Evolutionary conservation across 2,329 filamentous ascomycete species (phyloP).

Genomic region (Blastomyces emzantsi): DNA sequence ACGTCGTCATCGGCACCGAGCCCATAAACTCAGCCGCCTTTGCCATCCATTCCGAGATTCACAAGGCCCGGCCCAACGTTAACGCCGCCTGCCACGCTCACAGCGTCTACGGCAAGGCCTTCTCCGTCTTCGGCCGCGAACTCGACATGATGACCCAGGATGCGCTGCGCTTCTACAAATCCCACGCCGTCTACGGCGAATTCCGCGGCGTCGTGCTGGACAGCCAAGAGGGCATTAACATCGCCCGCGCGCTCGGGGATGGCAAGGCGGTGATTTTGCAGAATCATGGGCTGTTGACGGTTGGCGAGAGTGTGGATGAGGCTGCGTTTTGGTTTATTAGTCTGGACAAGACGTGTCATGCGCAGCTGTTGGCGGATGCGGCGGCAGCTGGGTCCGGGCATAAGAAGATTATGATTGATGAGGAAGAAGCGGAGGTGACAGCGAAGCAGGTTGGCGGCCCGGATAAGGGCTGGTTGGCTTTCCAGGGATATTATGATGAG

Average conservation of each 20-base stretch:
- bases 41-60: slow-evolving; percentile 42
- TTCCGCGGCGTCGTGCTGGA: slow-evolving; percentile 42
- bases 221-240: slow-evolving; percentile 37
- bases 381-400: slow-evolving; percentile 40
- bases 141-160: slow-evolving; percentile 39
- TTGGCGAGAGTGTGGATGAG: slow-evolving; percentile 63
- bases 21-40: slow-evolving; percentile 39
- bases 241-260: slow-evolving; percentile 28
- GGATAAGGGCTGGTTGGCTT: slow-evolving; percentile 46
- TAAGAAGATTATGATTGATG: slow-evolving; percentile 21
- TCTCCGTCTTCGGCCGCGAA: slow-evolving; percentile 33
- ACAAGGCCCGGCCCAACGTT: slow-evolving; percentile 38
- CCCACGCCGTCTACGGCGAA: slow-evolving; percentile 30
- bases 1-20: slow-evolving; percentile 33
- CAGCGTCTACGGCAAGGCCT: slow-evolving; percentile 37
- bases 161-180: slow-evolving; percentile 30
- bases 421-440: slow-evolving; percentile 21
- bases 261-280: slow-evolving; percentile 20
- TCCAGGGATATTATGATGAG: slow-evolving; percentile 48
- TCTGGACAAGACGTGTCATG: slow-evolving; percentile 58
- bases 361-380: slow-evolving; percentile 60
- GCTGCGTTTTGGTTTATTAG: slow-evolving; percentile 61
- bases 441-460: slow-evolving; percentile 25
- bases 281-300: slow-evolving; percentile 42
- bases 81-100: slow-evolving; percentile 40